Evolutionary conservation across 2,329 filamentous ascomycete species (phyloP), one percentile per base, ranked within the genome.

Genomic region (Plenodomus biglobosus): DNA sequence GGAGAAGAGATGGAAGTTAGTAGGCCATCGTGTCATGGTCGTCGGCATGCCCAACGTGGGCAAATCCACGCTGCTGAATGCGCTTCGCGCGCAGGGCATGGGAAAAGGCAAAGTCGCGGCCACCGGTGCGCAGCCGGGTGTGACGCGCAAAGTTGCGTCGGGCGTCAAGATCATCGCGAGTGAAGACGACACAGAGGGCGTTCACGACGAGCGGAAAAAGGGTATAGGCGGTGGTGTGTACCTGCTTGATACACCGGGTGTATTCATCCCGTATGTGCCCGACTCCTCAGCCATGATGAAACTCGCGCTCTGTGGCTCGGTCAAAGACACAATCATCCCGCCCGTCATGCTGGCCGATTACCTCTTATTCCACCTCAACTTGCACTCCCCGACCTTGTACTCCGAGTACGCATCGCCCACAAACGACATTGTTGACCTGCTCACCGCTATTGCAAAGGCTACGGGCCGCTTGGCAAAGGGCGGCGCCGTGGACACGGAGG

Each of bases 21-120:
- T 88, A 7, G 92, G 91, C n/a, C 81, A 90, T 59, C 84, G 91
- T 40, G 83, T 91, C 47, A 82, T 99, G 70, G 83, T 97, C 1
- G 92, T 97, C 13, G 94, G 94, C 46, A 96, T 99, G 92, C 94
- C 94, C 30, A 99, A 99, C 68, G 90, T 96, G 0, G 94, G 94
- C 30, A 99, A 99, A 74, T 95, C 90, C 39, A 91, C 92, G 1
- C 78, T 99, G n/a, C 83, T 99, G 36, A 99, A 99, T 71, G 83
- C 85, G 15, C 80, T 97, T 40, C 86, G 94, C 17, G 81, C 79
- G 35, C 77, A 80, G 16, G 90, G 90, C 35, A 80, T 89, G 56
- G 74, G 78, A 58, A 76, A 79, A 40, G 78, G 79, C 17, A 95
- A 92, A 69, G 92, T 85, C 1, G 89, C 92, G 32, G 80, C 78